phyloP scores from a whole-genome alignment of 805 yeast species.

The Yamadazyma laniorum region DNA sequence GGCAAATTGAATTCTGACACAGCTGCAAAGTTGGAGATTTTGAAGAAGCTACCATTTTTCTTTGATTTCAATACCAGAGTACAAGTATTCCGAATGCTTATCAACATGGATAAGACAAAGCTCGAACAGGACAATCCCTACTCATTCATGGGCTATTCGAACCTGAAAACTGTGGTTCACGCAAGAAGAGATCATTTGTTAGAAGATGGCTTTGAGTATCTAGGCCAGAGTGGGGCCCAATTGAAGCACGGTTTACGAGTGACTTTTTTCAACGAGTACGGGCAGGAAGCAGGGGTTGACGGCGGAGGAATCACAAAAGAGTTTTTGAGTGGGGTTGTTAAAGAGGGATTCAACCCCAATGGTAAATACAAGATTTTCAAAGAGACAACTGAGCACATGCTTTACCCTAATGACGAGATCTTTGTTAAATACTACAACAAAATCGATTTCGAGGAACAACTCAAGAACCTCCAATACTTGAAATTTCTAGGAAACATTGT shows the following conservation, averaged over 20 bases:
- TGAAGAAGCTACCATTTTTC: constrained; percentile 72
- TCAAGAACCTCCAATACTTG: constrained; percentile 29
- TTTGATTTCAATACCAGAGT: constrained; percentile 76
- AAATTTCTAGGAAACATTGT: constrained; percentile 77
- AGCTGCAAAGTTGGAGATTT: constrained; percentile 44
- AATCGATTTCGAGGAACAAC: constrained; percentile 28
- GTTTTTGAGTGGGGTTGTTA: constrained; percentile 68
- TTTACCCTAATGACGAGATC: constrained; percentile 72
- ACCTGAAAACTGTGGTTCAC: constrained; percentile 47
- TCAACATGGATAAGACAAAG: constrained; percentile 50
- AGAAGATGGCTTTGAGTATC: constrained; percentile 69
- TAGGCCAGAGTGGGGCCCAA: constrained; percentile 48
- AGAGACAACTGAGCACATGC: constrained; percentile 49
- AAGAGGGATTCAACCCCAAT: constrained; percentile 57
- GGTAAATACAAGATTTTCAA: constrained; percentile 33
- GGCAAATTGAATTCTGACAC: constrained; percentile 12
- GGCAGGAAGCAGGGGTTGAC: constrained; percentile 86
- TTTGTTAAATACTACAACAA: constrained; percentile 30
- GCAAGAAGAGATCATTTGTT: constrained; percentile 62
- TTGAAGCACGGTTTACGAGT: constrained; percentile 65
- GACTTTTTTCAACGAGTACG: constrained; percentile 67
- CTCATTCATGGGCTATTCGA: constrained; percentile 17
- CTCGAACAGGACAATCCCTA: constrained; percentile 9
- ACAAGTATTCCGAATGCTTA: constrained; percentile 61
- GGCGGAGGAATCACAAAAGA: constrained; percentile 98